Evolutionary conservation across 495 filamentous ascomycete species (phyloP).

Genomic region (Neurospora hispaniola): DNA sequence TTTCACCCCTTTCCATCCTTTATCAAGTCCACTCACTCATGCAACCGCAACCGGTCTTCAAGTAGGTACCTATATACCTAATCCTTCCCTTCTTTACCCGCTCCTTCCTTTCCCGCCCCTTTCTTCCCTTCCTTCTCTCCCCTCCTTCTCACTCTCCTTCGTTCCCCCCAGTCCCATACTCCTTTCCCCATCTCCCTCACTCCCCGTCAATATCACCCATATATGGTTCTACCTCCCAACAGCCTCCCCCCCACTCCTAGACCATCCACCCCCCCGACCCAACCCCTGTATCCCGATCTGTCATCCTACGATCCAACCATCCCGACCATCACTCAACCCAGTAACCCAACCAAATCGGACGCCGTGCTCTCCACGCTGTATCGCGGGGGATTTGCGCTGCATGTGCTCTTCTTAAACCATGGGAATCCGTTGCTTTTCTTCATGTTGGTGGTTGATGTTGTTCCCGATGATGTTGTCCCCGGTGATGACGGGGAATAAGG

Average conservation of each 20-base stretch:
- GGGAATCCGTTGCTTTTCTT: not conserved
- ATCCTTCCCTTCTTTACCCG: too few relatives aligned
- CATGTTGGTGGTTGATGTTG: not conserved
- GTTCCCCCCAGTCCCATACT: too few relatives aligned
- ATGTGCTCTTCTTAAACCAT: not conserved
- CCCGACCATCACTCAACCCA: not conserved
- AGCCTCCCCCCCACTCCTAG: not conserved
- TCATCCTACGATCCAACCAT: not conserved
- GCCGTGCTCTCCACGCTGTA: not conserved
- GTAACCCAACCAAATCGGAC: not conserved
- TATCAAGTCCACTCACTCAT: too few relatives aligned
- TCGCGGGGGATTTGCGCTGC: not conserved
- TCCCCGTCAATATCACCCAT: not conserved
- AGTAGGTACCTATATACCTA: too few relatives aligned
- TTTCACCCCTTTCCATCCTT: too few relatives aligned
- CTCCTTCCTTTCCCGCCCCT: too few relatives aligned
- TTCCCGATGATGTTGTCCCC: not conserved
- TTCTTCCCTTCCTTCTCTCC: too few relatives aligned
- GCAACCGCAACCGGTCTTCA: too few relatives aligned
- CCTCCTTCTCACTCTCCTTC: not conserved
- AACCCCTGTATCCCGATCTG: too few relatives aligned
- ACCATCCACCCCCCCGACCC: not conserved
- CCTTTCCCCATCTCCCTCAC: not conserved
- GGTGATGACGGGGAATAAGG: not conserved
- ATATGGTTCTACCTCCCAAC: not conserved